These are phyloP conservation scores for Pichia nanzhaoensis DNA, from an alignment of 805 yeast genomes.

Conservation along the genomic window DNA sequence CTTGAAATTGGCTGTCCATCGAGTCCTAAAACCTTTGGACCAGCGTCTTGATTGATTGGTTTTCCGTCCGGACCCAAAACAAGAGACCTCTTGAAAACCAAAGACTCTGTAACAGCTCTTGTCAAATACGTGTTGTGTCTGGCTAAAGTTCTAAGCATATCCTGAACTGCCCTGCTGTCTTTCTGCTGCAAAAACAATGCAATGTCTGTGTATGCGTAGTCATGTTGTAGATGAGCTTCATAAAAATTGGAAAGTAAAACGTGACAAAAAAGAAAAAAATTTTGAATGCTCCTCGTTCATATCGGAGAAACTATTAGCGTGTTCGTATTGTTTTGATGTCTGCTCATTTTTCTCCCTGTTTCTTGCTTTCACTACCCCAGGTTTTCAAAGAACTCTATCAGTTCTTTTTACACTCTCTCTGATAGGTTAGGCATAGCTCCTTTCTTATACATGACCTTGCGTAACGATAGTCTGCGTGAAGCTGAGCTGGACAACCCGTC, in stretches of 20 bases:
- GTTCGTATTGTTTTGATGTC: neutral
- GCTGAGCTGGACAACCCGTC: no score
- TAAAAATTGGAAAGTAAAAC: no score
- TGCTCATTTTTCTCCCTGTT: neutral
- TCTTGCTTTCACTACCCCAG: no score
- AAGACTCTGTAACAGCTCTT: neutral
- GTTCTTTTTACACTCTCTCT: no score
- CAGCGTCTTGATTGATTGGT: neutral
- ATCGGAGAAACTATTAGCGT: neutral
- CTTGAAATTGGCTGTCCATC: slow-evolving; percentile 6
- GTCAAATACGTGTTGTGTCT: neutral
- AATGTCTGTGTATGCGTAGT: no score
- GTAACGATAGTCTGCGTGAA: neutral
- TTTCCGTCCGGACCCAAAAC: slow-evolving; percentile 11
- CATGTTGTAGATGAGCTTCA: no score
- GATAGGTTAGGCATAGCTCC: no score
- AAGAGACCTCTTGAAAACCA: slow-evolving; percentile 1
- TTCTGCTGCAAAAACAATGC: no score
- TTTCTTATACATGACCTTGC: neutral
- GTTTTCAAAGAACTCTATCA: no score
- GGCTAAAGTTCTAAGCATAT: neutral
- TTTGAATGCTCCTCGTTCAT: neutral
- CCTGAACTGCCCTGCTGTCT: no score
- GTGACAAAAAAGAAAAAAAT: no score
- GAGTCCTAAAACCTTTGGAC: neutral